Percentiles rank a stretch among this genome's conserved stretches.
These are phyloP conservation scores for Phytophthora pseudosyringae DNA, from an alignment of 352 stramenopile genomes.

Conservation along the genomic window DNA sequence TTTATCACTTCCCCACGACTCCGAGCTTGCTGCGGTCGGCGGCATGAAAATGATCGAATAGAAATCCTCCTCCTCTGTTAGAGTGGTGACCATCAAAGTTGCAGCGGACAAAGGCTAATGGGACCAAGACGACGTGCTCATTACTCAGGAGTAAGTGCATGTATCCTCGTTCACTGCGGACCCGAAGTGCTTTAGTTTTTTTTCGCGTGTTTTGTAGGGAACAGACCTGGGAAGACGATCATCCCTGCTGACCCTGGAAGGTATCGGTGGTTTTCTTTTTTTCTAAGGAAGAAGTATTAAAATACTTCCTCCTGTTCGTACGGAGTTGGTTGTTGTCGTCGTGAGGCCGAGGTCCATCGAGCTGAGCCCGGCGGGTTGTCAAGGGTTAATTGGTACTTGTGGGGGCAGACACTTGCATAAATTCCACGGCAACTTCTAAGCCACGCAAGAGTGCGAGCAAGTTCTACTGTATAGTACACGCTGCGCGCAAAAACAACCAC, in stretches of 20 bases:
- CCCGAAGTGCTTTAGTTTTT: neutral
- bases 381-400: conserved; percentile 13
- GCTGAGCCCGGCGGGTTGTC: conserved; percentile 69
- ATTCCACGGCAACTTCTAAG: too few species aligned
- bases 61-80: neutral
- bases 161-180: neutral
- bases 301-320: too few species aligned
- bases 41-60: neutral
- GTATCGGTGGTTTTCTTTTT: neutral
- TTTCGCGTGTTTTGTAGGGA: neutral
- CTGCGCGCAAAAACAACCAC: conserved; percentile 39
- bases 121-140: conserved; percentile 2
- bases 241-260: too few species aligned
- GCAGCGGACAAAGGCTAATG: conserved; percentile 1
- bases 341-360: conserved; percentile 66
- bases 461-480: neutral
- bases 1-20: conserved; percentile 66
- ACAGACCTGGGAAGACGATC: neutral
- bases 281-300: too few species aligned
- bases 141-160: neutral
- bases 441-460: too few species aligned
- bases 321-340: conserved; percentile 16
- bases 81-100: neutral
- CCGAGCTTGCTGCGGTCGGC: neutral
- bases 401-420: too few species aligned